phyloP scores from a whole-genome alignment of 2,329 filamentous ascomycete genomes.

The Celoporthe dispersa region DNA sequence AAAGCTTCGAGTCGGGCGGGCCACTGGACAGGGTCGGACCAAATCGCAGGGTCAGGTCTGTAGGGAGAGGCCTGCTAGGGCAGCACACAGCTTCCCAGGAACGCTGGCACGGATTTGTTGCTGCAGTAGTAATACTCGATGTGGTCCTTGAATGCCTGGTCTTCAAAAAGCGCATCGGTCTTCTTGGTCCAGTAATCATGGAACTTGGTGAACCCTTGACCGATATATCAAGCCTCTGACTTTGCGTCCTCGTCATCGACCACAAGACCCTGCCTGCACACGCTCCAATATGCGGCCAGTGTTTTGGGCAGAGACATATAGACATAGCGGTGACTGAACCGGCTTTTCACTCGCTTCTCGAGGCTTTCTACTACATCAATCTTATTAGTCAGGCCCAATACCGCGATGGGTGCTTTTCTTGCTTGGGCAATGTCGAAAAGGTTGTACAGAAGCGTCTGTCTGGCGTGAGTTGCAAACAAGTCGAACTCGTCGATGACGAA shows the following conservation, averaged over 20 bases:
- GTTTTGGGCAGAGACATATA: conserved; percentile 79
- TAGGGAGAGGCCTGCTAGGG: conserved; percentile 62
- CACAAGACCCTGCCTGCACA: conserved; percentile 73
- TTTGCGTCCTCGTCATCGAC: conserved; percentile 65
- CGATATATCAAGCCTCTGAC: conserved; percentile 50
- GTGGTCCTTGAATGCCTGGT: conserved; percentile 62
- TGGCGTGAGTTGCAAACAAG: conserved; percentile 89
- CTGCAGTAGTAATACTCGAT: conserved; percentile 73
- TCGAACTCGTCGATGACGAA: conserved; percentile 98
- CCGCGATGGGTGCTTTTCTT: conserved; percentile 90
- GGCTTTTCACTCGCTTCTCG: conserved; percentile 97
- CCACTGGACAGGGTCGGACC: conserved; percentile 51
- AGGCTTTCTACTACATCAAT: conserved; percentile 91
- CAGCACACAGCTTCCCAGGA: conserved; percentile 71
- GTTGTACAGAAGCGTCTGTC: conserved; percentile 97
- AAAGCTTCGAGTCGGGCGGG: conserved; percentile 72
- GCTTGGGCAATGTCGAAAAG: conserved; percentile 97
- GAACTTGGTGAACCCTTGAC: conserved; percentile 57
- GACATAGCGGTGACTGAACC: conserved; percentile 94
- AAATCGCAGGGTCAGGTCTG: conserved; percentile 51
- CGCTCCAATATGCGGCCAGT: conserved; percentile 76
- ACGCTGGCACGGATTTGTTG: conserved; percentile 72
- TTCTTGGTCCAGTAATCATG: conserved; percentile 62
- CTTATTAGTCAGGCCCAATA: conserved; percentile 88
- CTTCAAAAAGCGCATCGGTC: conserved; percentile 62